These are phyloP conservation scores for Pascua guehoae DNA, from an alignment of 1,284 basidiomycete genomes.

Conservation along the genomic window DNA sequence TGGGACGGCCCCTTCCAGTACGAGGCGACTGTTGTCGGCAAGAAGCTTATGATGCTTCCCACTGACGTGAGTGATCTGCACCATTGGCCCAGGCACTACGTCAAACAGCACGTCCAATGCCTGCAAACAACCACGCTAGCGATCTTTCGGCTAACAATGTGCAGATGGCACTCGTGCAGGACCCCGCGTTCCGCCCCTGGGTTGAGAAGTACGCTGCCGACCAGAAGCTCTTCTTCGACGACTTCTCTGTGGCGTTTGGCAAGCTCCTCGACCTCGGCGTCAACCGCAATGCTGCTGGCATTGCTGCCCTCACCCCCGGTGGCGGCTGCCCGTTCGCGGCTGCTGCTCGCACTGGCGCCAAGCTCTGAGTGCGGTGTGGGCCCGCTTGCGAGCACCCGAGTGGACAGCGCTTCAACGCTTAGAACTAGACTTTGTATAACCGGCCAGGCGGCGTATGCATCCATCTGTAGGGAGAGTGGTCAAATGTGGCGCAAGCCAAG, in stretches of 20 bases:
- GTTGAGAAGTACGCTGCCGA: slow-evolving; percentile 55
- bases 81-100: too few relatives aligned
- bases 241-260: slow-evolving; percentile 53
- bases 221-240: slow-evolving; percentile 55
- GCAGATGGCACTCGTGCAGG: slow-evolving; percentile 47
- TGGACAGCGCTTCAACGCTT: neutral
- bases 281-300: slow-evolving; percentile 45
- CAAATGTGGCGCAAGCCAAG: too few relatives aligned
- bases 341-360: slow-evolving; percentile 7
- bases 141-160: slow-evolving; percentile 20
- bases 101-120: neutral
- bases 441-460: neutral
- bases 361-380: slow-evolving; percentile 2
- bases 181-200: slow-evolving; percentile 47
- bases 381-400: neutral
- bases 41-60: slow-evolving; percentile 58
- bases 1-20: slow-evolving; percentile 56
- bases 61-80: slow-evolving; percentile 42
- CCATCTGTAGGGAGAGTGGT: too few relatives aligned
- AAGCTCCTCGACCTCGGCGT: slow-evolving; percentile 53
- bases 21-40: slow-evolving; percentile 50
- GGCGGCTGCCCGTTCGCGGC: slow-evolving; percentile 44
- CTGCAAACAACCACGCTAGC: slow-evolving; percentile 7
- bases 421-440: neutral
- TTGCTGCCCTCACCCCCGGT: slow-evolving; percentile 44